Conservation (phyloP, 83 land plant species). For the Larix sibirica region DNA sequence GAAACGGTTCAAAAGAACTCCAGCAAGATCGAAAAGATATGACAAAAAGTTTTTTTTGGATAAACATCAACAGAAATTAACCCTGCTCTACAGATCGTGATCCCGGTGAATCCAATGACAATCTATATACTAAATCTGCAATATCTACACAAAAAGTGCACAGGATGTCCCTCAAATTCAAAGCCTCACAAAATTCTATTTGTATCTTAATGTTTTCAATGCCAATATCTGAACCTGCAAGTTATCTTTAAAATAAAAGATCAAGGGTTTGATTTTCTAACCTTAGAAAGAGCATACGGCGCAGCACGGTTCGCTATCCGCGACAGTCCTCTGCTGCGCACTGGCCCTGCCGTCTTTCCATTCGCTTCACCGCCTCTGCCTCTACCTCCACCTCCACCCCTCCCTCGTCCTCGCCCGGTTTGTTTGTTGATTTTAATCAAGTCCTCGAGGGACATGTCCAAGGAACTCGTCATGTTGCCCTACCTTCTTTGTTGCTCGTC, state of each 20-base stretch:
- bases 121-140: not conserved
- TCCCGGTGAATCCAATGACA: not conserved
- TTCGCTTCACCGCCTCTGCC: not conserved
- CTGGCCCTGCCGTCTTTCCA: not conserved
- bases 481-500: too few species aligned
- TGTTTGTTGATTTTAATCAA: conserved; percentile 79
- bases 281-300: conserved; percentile 13
- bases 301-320: conserved; percentile 1
- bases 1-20: too few species aligned
- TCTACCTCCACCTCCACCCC: conserved; percentile 16
- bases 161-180: not conserved
- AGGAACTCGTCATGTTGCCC: conserved; percentile 41
- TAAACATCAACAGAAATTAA: too few species aligned
- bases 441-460: conserved; percentile 86
- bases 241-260: not conserved
- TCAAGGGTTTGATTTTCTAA: not conserved
- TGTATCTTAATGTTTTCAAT: too few species aligned
- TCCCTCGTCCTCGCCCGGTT: conserved; percentile 34
- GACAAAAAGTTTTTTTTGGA: too few species aligned
- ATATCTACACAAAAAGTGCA: not conserved
- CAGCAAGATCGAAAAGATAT: too few species aligned
- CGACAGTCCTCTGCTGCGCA: not conserved
- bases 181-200: too few species aligned
- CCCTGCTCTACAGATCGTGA: not conserved
- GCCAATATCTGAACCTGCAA: too few species aligned